Base-by-base conservation (phyloP, 2,329 filamentous ascomycete genomes). In the Diaporthe sp. region DNA sequence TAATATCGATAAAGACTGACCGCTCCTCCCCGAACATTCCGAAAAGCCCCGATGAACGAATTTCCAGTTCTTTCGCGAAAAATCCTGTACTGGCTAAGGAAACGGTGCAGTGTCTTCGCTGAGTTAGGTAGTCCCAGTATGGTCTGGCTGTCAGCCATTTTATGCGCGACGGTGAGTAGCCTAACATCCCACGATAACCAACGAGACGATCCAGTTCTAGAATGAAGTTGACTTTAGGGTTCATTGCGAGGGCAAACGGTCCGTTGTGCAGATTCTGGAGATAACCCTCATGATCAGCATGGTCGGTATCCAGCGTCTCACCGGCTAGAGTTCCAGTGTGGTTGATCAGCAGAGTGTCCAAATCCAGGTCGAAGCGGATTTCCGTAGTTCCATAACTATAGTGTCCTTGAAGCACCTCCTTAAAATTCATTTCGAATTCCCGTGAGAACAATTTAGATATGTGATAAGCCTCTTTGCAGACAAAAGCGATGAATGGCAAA, bases 111-210 rank as follows among this genome's bases (percentile, higher is more conserved):
- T 50, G 19, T 10, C 22, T 32, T 17, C 13, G 19, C 30, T 25
- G 27, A 15, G 19, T 6, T 6, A 66, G 42, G 22, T 10, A 25
- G 25, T 50, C 61, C 0, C 15, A 32, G 22, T 50, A 17, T 2
- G 27, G 42, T 10, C 30, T 25, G 27, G 15, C 3, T 4, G n/a
- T 63, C 8, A 44, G 15, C 59, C 59, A 63, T 32, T 4, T 47
- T 7, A 7, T 17, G 6, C 2, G 1, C 10, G 8, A 2, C 22
- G 6, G 22, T 2, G 35, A n/a, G 32, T 17, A 1, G 6, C 2
- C 2, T 5, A 15, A n/a, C n/a, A n/a, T n/a, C n/a, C n/a, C n/a
- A 22, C n/a, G 59, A 30, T 5, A 30, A 10, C 22, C 42, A 12
- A 37, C 19, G 4, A 66, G 42, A 19, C 0, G 0, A 30, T 2